Base-by-base conservation (phyloP, 805 yeast genomes). In the Nakazawaea laoshanensis region DNA sequence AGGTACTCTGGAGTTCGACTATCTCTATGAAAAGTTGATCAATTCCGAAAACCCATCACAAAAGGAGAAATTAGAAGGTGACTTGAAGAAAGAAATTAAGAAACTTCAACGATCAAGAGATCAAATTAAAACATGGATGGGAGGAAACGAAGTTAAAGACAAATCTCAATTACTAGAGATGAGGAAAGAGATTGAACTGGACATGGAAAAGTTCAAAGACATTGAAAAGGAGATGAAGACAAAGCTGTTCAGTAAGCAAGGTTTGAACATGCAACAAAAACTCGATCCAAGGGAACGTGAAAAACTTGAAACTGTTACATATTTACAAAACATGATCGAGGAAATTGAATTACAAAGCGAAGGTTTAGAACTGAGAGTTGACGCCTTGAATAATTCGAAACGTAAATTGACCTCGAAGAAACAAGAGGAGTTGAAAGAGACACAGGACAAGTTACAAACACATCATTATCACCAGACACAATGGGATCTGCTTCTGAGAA, bases 271-370 rank as follows among this genome's bases (percentile, higher is more conserved):
- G 41, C 62, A 55, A 29, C 56, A 50, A 24, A 36, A 38, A 21
- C 51, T 53, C 24, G 53, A 51, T 17, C 89, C 94, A 3, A 79
- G 74, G 38, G 88, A 84, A 47, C 74, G 76, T 47, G 83, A 80
- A 53, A 80, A 77, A 48, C 74, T 70, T 38, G 94, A 84, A 36
- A 80, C 86, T 10, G 63, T 70, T 27, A 70, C 72, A 24, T 89
- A 87, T 52, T 59, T 88, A 13, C 72, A 75, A 39, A 72, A 67
- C 17, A 68, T 78, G 50, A 60, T 85, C 41, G 96, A 85, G 32
- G 92, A 83, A 51, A 62, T 87, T 37, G 79, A 74, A 45, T 77
- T 77, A 45, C 97, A 89, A 50, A 67, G 73, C 38, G 96, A 88
- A 53, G 59, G 67, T 24, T 63, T 78, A 36, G 96, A 86, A 51